Percentiles rank a stretch among this genome's conserved stretches.
Conservation (phyloP, 352 stramenopile genomes). For the Pythium insidiosum region DNA sequence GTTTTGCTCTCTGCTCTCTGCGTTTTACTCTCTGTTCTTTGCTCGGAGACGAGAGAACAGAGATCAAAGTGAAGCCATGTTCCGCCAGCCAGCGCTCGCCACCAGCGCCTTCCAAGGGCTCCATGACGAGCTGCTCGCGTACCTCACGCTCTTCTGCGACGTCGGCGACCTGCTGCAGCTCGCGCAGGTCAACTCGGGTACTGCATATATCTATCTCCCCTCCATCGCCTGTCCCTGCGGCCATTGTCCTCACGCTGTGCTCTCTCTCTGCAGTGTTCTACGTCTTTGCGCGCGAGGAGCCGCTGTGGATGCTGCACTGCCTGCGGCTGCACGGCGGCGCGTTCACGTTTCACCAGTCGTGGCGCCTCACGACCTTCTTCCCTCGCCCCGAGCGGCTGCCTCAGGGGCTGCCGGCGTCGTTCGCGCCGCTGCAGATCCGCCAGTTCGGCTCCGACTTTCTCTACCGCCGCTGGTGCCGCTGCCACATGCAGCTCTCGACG, state of each 20-base stretch:
- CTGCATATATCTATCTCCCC: background rate
- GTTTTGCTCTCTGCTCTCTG: too few relatives aligned
- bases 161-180: slow-evolving; percentile 50
- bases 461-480: slow-evolving; percentile 78
- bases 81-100: slow-evolving; percentile 43
- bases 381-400: slow-evolving; percentile 23
- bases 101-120: slow-evolving; percentile 48
- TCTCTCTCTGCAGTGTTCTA: slow-evolving; percentile 45
- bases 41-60: background rate
- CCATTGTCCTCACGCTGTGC: background rate
- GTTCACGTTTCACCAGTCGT: slow-evolving; percentile 56
- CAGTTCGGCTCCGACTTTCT: slow-evolving; percentile 76
- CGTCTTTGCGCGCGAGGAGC: slow-evolving; percentile 71
- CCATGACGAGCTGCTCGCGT: slow-evolving; percentile 73
- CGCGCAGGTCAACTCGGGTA: slow-evolving; percentile 65
- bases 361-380: slow-evolving; percentile 79
- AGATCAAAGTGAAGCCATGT: too few relatives aligned
- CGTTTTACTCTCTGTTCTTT: slow-evolving; percentile 1
- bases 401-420: slow-evolving; percentile 6
- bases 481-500: slow-evolving; percentile 63
- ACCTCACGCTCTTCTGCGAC: slow-evolving; percentile 68
- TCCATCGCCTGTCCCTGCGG: background rate
- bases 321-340: slow-evolving; percentile 57
- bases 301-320: slow-evolving; percentile 79
- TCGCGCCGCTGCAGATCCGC: slow-evolving; percentile 20